A percentile compares a stretch with the other conserved stretches of the same genome.
These are phyloP conservation scores for Melampsora medusae DNA, from an alignment of 1,284 basidiomycete genomes.

Conservation along the genomic window DNA sequence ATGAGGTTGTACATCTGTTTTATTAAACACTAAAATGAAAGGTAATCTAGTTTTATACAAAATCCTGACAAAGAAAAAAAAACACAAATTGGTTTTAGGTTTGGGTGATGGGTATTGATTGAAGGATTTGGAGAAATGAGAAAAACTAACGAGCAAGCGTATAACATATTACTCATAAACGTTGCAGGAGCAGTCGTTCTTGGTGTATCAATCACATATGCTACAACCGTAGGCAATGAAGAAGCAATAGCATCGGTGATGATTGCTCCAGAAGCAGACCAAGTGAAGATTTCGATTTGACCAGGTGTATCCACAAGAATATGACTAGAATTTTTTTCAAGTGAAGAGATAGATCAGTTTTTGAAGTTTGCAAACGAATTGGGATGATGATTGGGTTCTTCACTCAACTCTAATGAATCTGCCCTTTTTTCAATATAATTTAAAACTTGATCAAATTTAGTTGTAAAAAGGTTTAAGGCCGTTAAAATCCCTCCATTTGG, in stretches of 20 bases:
- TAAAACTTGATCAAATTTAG: constrained; percentile 97
- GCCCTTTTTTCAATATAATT: constrained; percentile 86
- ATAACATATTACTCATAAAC: constrained; percentile 99
- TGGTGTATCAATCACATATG: constrained; percentile 96
- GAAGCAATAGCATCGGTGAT: constrained; percentile 97
- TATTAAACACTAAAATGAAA: constrained; percentile 98
- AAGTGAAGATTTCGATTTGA: constrained; percentile 99
- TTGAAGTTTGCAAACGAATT: background rate
- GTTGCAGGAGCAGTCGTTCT: constrained; percentile 91
- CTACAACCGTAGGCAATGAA: constrained; percentile 86
- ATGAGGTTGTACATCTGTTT: constrained; percentile 85
- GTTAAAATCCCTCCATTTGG: constrained; percentile 98
- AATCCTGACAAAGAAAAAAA: constrained; percentile 63
- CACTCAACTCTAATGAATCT: constrained; percentile 74
- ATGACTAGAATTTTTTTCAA: constrained; percentile 63
- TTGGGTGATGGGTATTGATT: background rate
- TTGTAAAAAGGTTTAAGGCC: constrained; percentile 94
- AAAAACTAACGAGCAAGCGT: constrained; percentile 80
- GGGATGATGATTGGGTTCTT: constrained; percentile 6
- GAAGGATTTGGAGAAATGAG: background rate
- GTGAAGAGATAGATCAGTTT: background rate
- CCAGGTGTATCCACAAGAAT: constrained; percentile 95
- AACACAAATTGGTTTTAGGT: background rate
- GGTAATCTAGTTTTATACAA: constrained; percentile 97
- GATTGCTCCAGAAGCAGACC: constrained; percentile 97